phyloP scores from a whole-genome alignment of 192 early-diverging fungal species.

The Backusella psychrophila region DNA sequence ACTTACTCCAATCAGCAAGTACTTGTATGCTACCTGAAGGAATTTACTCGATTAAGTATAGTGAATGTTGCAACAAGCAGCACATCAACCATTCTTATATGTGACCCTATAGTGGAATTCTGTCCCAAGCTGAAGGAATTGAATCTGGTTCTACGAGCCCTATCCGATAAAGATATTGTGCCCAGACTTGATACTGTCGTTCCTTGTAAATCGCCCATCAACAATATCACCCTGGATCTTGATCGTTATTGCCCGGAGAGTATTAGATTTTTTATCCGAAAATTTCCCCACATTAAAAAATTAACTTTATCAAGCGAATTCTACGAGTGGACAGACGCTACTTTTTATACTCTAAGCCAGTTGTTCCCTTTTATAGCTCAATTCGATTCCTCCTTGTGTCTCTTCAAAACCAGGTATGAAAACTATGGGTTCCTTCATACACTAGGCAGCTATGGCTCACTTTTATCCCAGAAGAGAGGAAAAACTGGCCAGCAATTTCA shows the following conservation, averaged over 20 bases:
- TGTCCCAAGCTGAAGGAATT: background rate
- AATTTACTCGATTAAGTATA: background rate
- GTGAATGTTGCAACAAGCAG: background rate
- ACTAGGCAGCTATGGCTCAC: background rate
- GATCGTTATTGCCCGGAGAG: background rate
- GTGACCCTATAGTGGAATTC: background rate
- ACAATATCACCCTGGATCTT: background rate
- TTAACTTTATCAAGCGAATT: background rate
- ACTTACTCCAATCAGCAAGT: background rate
- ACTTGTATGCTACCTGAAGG: background rate
- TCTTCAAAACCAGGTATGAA: background rate
- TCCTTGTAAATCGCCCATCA: background rate
- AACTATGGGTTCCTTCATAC: background rate
- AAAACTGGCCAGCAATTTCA: background rate
- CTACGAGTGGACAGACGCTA: background rate
- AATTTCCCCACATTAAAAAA: conserved; percentile 4
- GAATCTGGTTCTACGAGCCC: background rate
- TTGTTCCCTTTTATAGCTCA: background rate
- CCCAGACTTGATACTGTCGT: background rate
- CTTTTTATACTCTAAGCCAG: background rate
- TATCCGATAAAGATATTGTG: background rate
- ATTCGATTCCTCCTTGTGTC: background rate
- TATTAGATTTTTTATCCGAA: background rate
- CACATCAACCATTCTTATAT: background rate
- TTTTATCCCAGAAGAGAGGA: background rate